These are phyloP conservation scores for Graphilbum ipis-grandicollis DNA, from an alignment of 2,329 filamentous ascomycete species.

Conservation along the genomic window DNA sequence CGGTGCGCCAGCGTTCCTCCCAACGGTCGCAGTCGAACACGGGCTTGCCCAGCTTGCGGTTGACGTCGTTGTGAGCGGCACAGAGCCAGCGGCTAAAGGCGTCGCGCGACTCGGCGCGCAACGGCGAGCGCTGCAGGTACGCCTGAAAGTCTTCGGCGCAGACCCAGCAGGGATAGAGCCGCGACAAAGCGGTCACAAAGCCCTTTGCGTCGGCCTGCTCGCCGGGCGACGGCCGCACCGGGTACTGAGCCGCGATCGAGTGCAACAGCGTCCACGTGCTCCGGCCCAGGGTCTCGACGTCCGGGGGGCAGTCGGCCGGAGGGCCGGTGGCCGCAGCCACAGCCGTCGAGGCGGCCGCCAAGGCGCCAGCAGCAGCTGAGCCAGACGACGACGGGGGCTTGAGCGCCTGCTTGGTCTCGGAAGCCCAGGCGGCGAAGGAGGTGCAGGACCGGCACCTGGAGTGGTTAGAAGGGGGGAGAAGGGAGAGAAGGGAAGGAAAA, in stretches of 20 bases:
- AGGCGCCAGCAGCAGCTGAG: constrained; percentile 13
- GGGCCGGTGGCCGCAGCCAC: constrained; percentile 19
- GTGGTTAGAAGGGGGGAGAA: not conserved
- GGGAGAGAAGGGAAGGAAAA: not conserved
- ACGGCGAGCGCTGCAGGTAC: constrained; percentile 60
- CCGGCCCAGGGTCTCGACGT: constrained; percentile 74
- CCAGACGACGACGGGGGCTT: not conserved
- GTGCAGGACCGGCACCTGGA: constrained; percentile 55
- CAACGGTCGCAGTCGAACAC: constrained; percentile 79
- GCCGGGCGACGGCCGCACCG: constrained; percentile 42
- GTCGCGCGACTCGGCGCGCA: constrained; percentile 38
- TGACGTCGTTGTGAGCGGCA: constrained; percentile 75
- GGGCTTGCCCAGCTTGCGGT: constrained; percentile 76
- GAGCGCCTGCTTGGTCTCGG: constrained; percentile 17
- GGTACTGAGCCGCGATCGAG: constrained; percentile 77
- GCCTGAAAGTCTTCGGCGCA: constrained; percentile 82
- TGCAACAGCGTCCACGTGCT: constrained; percentile 89
- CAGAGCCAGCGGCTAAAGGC: constrained; percentile 75
- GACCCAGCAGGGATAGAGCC: constrained; percentile 86
- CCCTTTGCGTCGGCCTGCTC: constrained; percentile 61
- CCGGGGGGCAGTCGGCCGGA: constrained; percentile 64
- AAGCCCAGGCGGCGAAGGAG: constrained; percentile 45
- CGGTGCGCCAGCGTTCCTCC: constrained; percentile 90
- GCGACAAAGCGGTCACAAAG: constrained; percentile 69
- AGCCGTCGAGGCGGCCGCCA: constrained; percentile 15